Evolutionary conservation across 2,329 filamentous ascomycete species (phyloP).

Genomic region (Verticillium nubilum): DNA sequence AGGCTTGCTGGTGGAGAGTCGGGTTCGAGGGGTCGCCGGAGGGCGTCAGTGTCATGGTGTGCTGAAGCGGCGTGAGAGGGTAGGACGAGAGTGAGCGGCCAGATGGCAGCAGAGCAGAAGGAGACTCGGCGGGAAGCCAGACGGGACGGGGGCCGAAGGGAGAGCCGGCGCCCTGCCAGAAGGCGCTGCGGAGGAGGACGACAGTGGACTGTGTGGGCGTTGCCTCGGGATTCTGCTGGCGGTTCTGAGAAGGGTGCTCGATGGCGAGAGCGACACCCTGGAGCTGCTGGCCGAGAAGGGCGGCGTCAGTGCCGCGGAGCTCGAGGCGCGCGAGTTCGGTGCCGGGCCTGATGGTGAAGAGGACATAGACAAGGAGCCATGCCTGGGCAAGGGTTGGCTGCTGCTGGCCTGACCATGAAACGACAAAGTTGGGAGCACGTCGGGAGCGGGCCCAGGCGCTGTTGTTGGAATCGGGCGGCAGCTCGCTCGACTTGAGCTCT

Average conservation of each 20-base stretch:
- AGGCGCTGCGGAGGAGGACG: slow-evolving; percentile 47
- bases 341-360: slow-evolving; percentile 43
- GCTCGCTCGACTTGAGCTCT: slow-evolving; percentile 42
- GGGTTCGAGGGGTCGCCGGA: slow-evolving; percentile 35
- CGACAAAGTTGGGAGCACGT: slow-evolving; percentile 40
- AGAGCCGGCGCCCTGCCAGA: slow-evolving; percentile 67
- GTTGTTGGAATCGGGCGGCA: slow-evolving; percentile 46
- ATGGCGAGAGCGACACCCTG: slow-evolving; percentile 42
- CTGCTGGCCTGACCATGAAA: slow-evolving; percentile 35
- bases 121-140: slow-evolving; percentile 48
- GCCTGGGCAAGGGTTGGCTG: slow-evolving; percentile 42
- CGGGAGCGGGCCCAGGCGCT: slow-evolving; percentile 52
- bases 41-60: slow-evolving; percentile 33
- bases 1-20: slow-evolving; percentile 43
- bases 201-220: slow-evolving; percentile 25
- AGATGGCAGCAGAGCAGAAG: slow-evolving; percentile 22
- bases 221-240: slow-evolving; percentile 19
- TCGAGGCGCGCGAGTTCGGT: slow-evolving; percentile 44
- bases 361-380: slow-evolving; percentile 47
- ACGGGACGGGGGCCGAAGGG: slow-evolving; percentile 59
- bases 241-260: slow-evolving; percentile 36
- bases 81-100: slow-evolving; percentile 35
- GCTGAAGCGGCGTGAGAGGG: slow-evolving; percentile 42
- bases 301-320: slow-evolving; percentile 32
- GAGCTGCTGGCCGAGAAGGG: slow-evolving; percentile 31